Evolutionary conservation across 495 filamentous ascomycete genomes (phyloP), one percentile per base, ranked within the genome.

Genomic region (Aspergillus asperescens): DNA sequence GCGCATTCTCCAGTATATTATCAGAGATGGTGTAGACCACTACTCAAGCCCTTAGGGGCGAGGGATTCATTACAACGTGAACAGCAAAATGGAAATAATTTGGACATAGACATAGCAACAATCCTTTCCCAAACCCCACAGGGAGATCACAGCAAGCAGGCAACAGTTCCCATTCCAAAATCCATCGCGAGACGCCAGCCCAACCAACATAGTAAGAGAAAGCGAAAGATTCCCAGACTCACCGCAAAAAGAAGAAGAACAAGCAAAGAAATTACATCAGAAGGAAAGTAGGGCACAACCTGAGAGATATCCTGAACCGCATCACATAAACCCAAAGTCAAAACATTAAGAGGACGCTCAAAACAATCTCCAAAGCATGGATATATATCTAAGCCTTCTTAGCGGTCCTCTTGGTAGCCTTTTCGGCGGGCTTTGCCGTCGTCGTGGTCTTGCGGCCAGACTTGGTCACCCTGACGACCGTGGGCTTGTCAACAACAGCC

Each of bases 361-460:
- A 58, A 62, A 59, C 40, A 61, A 45, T 18, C 37, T 34, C 23
- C 29, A 29, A 40, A 16, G 34, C 12, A 39, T 20, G 35, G 34
- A 8, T 18, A 3, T 12, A 39, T 8, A 5, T 50, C 59, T 38
- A 60, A 22, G 28, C 47, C 44, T 57, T 74, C 80, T 90, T 92
- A 7, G 81, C 66, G 0, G 78, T 68, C 46, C 77, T 79, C 74
- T 81, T 81, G 58, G 78, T 79, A 43, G 80, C 75, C 44, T 47
- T 47, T n/a, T 31, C 19, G 39, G 79, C 77, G 48, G 80, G 80
- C 66, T 86, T 83, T 19, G 80, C 69, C 28, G 79, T 76, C 15
- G 81, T 80, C 84, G 95, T 95, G 39, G 88, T 84, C 55, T 95
- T 86, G 51, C 90, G 85, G 15, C 91, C 90, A 18, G 89, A 87